Evolutionary conservation across 2,329 filamentous ascomycete genomes (phyloP).

Genomic region (Aspergillus neoniger): DNA sequence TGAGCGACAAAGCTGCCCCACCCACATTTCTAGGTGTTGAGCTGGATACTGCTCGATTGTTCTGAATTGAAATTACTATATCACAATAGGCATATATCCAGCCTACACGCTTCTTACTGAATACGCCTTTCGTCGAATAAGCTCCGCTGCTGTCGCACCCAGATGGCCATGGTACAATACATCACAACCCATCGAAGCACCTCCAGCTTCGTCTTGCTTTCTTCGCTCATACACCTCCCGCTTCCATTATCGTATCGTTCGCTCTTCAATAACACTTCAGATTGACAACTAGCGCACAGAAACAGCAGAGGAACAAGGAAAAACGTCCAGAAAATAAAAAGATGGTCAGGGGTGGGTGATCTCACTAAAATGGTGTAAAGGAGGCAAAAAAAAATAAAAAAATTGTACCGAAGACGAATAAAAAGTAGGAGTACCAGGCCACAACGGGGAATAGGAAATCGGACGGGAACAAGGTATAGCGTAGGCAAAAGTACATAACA

Average conservation of each 20-base stretch:
- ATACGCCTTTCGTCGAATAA: too few species aligned
- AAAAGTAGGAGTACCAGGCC: constrained; percentile 24
- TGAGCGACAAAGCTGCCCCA: too few species aligned
- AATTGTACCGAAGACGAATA: constrained; percentile 22
- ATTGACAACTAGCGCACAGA: constrained; percentile 27
- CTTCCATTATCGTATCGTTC: neutral
- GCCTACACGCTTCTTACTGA: too few species aligned
- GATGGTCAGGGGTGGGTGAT: constrained; percentile 27
- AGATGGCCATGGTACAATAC: neutral
- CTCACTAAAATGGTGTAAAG: constrained; percentile 30
- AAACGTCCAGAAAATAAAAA: constrained; percentile 27
- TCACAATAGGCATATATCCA: too few species aligned
- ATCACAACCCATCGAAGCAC: neutral
- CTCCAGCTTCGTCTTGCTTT: neutral
- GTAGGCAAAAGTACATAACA: constrained; percentile 44
- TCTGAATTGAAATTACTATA: too few species aligned
- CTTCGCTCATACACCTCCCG: neutral
- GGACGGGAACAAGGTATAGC: constrained; percentile 36
- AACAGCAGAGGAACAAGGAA: constrained; percentile 18
- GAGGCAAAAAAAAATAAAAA: constrained; percentile 13
- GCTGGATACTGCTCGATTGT: too few species aligned
- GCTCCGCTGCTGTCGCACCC: neutral
- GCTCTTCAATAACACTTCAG: constrained; percentile 22
- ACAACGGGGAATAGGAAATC: constrained; percentile 30
- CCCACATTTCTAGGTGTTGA: too few species aligned